A percentile compares a stretch with the other conserved stretches of the same genome.
phyloP scores from a whole-genome alignment of 1,284 basidiomycete genomes.

The Sutorius eximius region DNA sequence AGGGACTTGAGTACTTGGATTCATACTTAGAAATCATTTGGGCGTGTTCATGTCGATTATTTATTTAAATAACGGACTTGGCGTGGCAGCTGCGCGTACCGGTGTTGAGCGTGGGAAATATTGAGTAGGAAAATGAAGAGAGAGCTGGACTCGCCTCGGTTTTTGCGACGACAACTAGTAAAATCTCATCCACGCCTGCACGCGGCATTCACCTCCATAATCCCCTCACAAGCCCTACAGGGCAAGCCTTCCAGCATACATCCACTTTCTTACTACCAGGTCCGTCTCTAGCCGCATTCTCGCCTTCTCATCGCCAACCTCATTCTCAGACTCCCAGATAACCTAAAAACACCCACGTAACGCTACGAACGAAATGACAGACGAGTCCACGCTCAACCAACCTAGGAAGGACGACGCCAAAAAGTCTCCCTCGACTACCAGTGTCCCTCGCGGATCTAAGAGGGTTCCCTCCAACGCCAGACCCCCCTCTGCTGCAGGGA shows the following conservation, averaged over 20 bases:
- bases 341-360: constrained; percentile 58
- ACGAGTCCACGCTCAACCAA: constrained; percentile 64
- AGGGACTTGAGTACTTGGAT: constrained; percentile 4
- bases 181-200: constrained; percentile 52
- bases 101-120: constrained; percentile 28
- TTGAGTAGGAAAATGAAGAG: constrained; percentile 23
- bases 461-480: constrained; percentile 56
- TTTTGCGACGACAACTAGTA: constrained; percentile 45
- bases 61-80: constrained; percentile 8
- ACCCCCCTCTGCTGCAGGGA: constrained; percentile 44
- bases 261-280: constrained; percentile 51
- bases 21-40: too few species aligned
- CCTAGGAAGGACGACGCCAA: constrained; percentile 65
- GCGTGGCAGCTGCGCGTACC: constrained; percentile 8
- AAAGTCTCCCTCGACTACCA: constrained; percentile 47
- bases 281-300: constrained; percentile 26
- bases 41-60: constrained; percentile 4
- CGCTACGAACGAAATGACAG: constrained; percentile 83
- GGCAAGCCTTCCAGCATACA: constrained; percentile 66
- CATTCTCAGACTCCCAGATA: constrained; percentile 43
- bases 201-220: constrained; percentile 59
- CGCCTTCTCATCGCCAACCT: constrained; percentile 7
- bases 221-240: constrained; percentile 80
- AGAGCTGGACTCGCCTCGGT: constrained; percentile 9
- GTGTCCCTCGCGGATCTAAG: constrained; percentile 53